A percentile compares a stretch with the other conserved stretches of the same genome.
These are phyloP conservation scores for Mortierella polycephala DNA, from an alignment of 371 early-diverging fungal species.

Conservation along the genomic window DNA sequence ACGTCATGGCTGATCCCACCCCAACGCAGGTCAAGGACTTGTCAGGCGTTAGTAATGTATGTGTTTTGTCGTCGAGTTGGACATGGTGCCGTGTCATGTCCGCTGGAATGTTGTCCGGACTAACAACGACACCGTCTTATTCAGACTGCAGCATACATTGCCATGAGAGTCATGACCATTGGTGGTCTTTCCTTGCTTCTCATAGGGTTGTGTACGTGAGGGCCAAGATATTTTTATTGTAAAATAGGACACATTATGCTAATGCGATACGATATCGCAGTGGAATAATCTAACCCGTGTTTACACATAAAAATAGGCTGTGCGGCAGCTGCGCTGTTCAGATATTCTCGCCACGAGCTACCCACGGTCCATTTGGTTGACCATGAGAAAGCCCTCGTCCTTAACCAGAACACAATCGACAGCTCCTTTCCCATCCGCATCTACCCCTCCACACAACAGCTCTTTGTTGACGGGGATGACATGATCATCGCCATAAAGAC, in stretches of 20 bases:
- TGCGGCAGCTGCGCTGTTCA: conserved; percentile 16
- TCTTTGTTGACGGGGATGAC: conserved; percentile 20
- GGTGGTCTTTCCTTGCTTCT: conserved; percentile 28
- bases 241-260: too few relatives aligned
- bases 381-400: conserved; percentile 8
- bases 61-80: neutral
- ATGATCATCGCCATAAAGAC: too few relatives aligned
- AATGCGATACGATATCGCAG: too few relatives aligned
- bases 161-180: conserved; percentile 28
- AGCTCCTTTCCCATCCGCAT: conserved; percentile 32
- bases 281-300: neutral
- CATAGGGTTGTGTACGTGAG: conserved; percentile 25
- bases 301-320: conserved; percentile 16
- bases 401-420: conserved; percentile 28
- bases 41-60: conserved; percentile 12
- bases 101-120: too few relatives aligned
- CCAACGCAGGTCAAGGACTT: conserved; percentile 5
- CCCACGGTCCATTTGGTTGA: neutral
- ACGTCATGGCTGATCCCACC: conserved; percentile 15
- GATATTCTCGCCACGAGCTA: conserved; percentile 6
- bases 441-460: conserved; percentile 17
- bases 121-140: neutral
- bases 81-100: too few relatives aligned
- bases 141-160: conserved; percentile 21
- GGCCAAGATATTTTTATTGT: too few relatives aligned